Percentiles rank a stretch among this genome's conserved stretches.
Evolutionary conservation across 805 yeast species (phyloP).

Genomic region (Kodamaea neixiangensis): DNA sequence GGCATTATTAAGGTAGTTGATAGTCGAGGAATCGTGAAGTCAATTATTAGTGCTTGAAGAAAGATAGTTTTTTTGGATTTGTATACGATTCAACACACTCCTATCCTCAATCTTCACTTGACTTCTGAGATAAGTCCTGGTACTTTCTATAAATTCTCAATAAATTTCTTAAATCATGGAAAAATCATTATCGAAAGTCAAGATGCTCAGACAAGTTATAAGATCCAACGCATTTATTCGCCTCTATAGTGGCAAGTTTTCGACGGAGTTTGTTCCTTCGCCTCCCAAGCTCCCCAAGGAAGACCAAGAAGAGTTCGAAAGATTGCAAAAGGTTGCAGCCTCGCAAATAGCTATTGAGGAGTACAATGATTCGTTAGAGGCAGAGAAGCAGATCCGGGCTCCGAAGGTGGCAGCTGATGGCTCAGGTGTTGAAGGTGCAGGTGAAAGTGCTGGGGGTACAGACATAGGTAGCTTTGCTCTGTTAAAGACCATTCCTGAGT

Average conservation of each 20-base stretch:
- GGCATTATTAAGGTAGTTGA: too few relatives aligned
- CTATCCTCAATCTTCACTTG: too few relatives aligned
- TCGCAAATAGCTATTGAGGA: conserved; percentile 78
- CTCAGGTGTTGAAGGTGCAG: conserved; percentile 23
- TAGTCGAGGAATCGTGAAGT: too few relatives aligned
- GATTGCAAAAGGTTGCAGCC: conserved; percentile 75
- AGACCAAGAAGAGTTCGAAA: conserved; percentile 90
- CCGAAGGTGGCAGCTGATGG: conserved; percentile 15
- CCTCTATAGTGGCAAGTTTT: conserved; percentile 22
- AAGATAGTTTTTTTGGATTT: too few relatives aligned
- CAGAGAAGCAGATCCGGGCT: conserved; percentile 11
- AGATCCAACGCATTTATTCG: conserved; percentile 11
- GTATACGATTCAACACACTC: too few relatives aligned
- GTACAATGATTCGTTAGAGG: conserved; percentile 52
- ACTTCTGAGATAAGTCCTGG: too few relatives aligned
- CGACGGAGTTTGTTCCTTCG: conserved; percentile 27
- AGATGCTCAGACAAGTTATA: background rate
- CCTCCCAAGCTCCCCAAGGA: conserved; percentile 80
- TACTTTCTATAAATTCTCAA: too few relatives aligned
- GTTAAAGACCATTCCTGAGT: conserved; percentile 84
- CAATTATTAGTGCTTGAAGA: too few relatives aligned
- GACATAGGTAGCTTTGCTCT: conserved; percentile 67
- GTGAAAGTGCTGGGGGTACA: conserved; percentile 17
- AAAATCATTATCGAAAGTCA: background rate
- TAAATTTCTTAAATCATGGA: background rate